Evolutionary conservation across 768 basidiomycete genomes (phyloP), one percentile per base, ranked within the genome.

Genomic region (Mrakia gelida): DNA sequence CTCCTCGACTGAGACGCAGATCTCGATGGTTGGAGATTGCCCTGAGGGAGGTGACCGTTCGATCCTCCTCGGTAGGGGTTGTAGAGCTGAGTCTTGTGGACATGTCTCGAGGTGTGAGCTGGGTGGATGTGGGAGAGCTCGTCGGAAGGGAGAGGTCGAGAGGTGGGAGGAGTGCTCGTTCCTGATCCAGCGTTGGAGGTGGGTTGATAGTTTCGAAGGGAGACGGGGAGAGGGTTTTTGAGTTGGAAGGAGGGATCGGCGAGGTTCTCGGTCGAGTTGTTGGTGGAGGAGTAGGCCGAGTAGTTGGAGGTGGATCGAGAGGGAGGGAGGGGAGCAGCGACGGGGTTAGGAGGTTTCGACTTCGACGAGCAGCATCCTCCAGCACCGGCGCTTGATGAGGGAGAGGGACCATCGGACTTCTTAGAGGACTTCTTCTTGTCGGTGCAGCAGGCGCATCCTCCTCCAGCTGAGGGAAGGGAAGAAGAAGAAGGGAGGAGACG

Each of bases 11-110:
- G 63, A 59, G 38, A 49, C 18, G 30, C 43, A 18, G 71, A 75
- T n/a, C 76, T 54, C 11, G 73, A 63, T 34, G 81, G 81, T 43
- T 80, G 77, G 4, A 79, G 45, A 23, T 73, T 71, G 4, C 80
- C 76, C 43, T 75, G 67, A 23, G 80, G 77, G 21, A 78, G 79
- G 7, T 81, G 80, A 23, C 67, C 38, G 67, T 21, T 43, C 34
- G 26, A 23, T 23, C 52, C 45, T 45, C 49, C 54, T 32, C 72
- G 76, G 74, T 85, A 85, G 2, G 84, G 84, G 16, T 81, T 83
- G 75, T 83, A 85, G 15, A 84, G 81, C 72, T 82, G 83, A 18
- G 84, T 83, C 77, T 84, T 84, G 81, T 84, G 84, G 15, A 83
- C 82, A 67, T 84, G 83, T 30, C 80, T 81, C 30, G 81, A 82